Evolutionary conservation across 1,139 yeast species (phyloP), one percentile per base, ranked within the genome.

Genomic region (Sugiyamaella novakii): DNA sequence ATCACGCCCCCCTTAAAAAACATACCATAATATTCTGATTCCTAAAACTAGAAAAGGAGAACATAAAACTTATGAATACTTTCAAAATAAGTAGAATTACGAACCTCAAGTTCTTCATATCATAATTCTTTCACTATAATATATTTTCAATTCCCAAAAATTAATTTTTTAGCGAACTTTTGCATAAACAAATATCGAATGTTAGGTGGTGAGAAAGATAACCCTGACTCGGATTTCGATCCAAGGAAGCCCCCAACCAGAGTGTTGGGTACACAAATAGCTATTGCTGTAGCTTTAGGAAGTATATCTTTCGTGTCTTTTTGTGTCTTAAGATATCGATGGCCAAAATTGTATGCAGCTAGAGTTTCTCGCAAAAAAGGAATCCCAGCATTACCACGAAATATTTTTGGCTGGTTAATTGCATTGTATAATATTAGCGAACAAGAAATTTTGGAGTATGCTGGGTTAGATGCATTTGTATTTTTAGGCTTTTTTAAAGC

Each of bases 381-480:
- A 11, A 58, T 74, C 15, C 81, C 78, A 11, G 56, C 59, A 19
- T 62, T 77, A 21, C 67, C 75, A 10, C 65, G 69, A 43, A 75
- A 87, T 3, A 63, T 86, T 18, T 83, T 89, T 59, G 88, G 92
- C 1, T 91, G 97, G 96, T 73, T 91, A 5, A 77, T 82, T 1
- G 78, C 81, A 0, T 70, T 91, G 14, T 80, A 79, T 64, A 68
- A 68, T 14, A 80, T 89, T 14, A 75, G 77, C 21, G 98, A 92
- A 59, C 77, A 79, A 29, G 88, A 89, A 57, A 80, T 92, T 1
- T 73, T 92, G 47, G 91, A 87, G 54, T 84, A 84, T 62, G 96
- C 97, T 1, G 98, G 98, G 0, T 71, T 92, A 37, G 98, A 92
- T 69, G 97, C 98, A 0, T 89, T 79, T 68, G 97, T 91, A 47